A percentile compares a stretch with the other conserved stretches of the same genome.
Evolutionary conservation across 2,329 filamentous ascomycete genomes (phyloP).

Genomic region (Drechslerella stenobrocha): DNA sequence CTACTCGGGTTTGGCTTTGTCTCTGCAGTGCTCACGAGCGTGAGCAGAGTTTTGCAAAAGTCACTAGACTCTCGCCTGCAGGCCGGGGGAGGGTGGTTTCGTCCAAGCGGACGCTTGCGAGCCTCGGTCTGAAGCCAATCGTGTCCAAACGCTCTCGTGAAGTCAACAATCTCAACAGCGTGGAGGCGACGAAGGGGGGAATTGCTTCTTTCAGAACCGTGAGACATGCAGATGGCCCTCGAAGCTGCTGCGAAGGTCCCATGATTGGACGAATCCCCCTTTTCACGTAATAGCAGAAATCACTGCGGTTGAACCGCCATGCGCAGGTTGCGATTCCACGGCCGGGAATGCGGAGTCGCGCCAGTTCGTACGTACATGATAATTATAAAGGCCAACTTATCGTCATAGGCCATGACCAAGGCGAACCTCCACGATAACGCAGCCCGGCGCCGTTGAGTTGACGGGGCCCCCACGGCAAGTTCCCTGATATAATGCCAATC

Average conservation of each 20-base stretch:
- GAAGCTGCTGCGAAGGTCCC: constrained; percentile 29
- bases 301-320: constrained; percentile 5
- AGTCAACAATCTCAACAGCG: constrained; percentile 10
- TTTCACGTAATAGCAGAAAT: constrained; percentile 10
- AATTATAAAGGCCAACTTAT: background rate
- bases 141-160: constrained; percentile 4
- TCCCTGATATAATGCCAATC: constrained; percentile 23
- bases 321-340: no score
- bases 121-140: constrained; percentile 43
- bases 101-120: constrained; percentile 3
- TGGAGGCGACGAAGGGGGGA: constrained; percentile 11
- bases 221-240: constrained; percentile 40
- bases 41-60: no score
- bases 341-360: no score
- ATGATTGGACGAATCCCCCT: constrained; percentile 44
- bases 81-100: no score
- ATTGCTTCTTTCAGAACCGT: constrained; percentile 45
- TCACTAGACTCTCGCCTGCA: no score
- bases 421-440: constrained; percentile 30
- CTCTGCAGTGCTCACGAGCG: constrained; percentile 19
- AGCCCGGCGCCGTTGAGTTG: constrained; percentile 1
- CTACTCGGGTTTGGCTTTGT: constrained; percentile 8
- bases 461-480: constrained; percentile 27
- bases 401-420: background rate
- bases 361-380: background rate